Base-by-base conservation (phyloP, 202 grass and related monocot species). In the Panicum hallii region DNA sequence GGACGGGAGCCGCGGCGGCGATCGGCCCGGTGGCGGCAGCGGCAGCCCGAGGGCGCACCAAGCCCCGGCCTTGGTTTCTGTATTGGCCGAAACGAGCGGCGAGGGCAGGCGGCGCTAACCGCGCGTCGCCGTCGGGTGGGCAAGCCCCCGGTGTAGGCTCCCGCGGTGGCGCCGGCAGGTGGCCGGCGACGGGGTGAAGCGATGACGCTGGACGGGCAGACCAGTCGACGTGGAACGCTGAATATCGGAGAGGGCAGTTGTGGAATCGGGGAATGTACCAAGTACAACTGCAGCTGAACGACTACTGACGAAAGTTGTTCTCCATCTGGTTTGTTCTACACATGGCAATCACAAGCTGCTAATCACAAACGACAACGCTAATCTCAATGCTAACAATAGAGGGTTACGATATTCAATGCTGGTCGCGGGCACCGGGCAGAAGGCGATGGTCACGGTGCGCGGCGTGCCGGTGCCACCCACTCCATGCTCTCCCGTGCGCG, bases 11-110 rank as follows among this genome's bases (percentile, higher is more conserved):
- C 70, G 46, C 5, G 34, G 60, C 71, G 48, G n/a, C 57, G 81
- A 83, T 83, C 81, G 32, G 81, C 20, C 20, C 45, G 70, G 70
- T 55, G n/a, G 16, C 67, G 16, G 57, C 61, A 14, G 58, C 32
- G 57, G 57, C 57, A 26, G 57, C 9, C 58, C 44, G 28, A 9
- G 70, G 56, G 46, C 81, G 63, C 58, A n/a, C n/a, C 9, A 5
- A 28, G 63, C 32, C 63, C 63, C 6, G 32, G 14, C 4, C 11
- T 32, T 32, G 11, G 60, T 32, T 63, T 12, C 60, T 32, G 11
- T 5, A 4, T 0, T 5, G 11, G 23, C 4, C 36, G 36, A 38
- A 3, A 38, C 36, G 36, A 3, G 4, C 36, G 36, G 36, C 4
- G 36, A 38, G 36, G 36, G 36, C 36, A 38, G 36, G 2, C 36